Evolutionary conservation across 2,329 filamentous ascomycete genomes (phyloP), one percentile per base, ranked within the genome.

Genomic region (Fusarium nanum): DNA sequence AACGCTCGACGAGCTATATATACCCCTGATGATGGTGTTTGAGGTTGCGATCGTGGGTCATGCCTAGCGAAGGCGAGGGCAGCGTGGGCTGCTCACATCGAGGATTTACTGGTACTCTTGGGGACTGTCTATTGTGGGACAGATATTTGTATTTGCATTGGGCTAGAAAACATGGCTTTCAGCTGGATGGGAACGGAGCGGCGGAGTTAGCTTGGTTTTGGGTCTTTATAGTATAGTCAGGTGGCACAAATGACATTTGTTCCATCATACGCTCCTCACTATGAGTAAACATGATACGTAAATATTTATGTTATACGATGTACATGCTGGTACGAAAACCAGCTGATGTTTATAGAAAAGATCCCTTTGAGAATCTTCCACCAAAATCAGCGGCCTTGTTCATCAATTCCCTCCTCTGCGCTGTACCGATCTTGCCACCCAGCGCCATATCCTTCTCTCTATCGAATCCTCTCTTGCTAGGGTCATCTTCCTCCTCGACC

Each of bases 361-460:
- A 89, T n/a, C 94, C 94, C 71, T 92, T 92, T 20, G 90, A 88
- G 76, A 98, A 98, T 50, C 93, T 86, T 1, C 91, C 91, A 6
- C 92, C 90, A 81, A 98, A 97, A 75, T 94, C 91, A 18, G 90
- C 88, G 7, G 93, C 92, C 77, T 92, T 91, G 71, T 88, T 91
- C 64, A 98, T 79, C 83, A 98, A 83, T 73, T 98, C 92, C 74
- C 88, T 88, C 72, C 91, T 88, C 82, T 97, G 90, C 37, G 90
- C 86, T 70, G 89, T 84, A 27, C 89, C 91, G 56, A 98, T 89
- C 75, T 88, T 89, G 20, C 89, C 88, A 11, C 91, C 91, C 4
- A 93, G 82, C 41, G 89, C 91, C 89, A 98, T 97, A 79, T 98
- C 96, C 83, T 98, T 98, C 79, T 98, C 93, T 68, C 90, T 87